These are phyloP conservation scores for Phytophthora idaei DNA, from an alignment of 352 stramenopile genomes.

Conservation along the genomic window DNA sequence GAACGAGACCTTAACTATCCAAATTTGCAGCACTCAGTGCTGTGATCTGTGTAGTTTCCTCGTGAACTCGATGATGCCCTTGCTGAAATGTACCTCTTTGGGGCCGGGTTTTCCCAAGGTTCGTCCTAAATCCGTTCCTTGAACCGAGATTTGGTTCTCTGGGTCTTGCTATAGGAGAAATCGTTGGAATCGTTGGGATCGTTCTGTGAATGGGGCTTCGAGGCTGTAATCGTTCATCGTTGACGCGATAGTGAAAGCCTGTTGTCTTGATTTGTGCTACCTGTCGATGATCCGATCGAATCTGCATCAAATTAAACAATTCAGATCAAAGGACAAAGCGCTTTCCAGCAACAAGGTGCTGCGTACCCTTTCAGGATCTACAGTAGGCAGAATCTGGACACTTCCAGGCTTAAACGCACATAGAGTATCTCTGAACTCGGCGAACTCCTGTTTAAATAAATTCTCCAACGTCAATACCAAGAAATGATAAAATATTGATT, in stretches of 20 bases:
- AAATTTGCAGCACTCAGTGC: background rate
- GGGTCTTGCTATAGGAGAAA: background rate
- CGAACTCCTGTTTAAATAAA: conserved; percentile 10
- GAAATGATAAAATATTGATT: background rate
- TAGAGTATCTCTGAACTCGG: conserved; percentile 8
- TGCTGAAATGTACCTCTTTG: background rate
- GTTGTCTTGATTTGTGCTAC: background rate
- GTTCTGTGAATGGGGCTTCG: background rate
- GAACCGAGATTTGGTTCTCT: background rate
- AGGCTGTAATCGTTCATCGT: background rate
- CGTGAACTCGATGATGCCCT: background rate
- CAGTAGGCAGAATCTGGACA: background rate
- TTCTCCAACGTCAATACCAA: background rate
- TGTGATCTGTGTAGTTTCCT: background rate
- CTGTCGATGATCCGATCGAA: background rate
- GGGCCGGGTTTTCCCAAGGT: too few species aligned
- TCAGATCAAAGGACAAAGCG: background rate
- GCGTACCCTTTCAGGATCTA: conserved; percentile 2
- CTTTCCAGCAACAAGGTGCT: background rate
- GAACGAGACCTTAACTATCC: background rate
- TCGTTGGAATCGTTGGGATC: background rate
- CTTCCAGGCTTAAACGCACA: background rate
- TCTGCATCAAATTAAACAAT: background rate
- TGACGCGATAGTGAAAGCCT: background rate
- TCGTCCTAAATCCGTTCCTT: background rate